Conservation (phyloP, 1,139 yeast genomes). For the Debaryomyces singareniensis region DNA sequence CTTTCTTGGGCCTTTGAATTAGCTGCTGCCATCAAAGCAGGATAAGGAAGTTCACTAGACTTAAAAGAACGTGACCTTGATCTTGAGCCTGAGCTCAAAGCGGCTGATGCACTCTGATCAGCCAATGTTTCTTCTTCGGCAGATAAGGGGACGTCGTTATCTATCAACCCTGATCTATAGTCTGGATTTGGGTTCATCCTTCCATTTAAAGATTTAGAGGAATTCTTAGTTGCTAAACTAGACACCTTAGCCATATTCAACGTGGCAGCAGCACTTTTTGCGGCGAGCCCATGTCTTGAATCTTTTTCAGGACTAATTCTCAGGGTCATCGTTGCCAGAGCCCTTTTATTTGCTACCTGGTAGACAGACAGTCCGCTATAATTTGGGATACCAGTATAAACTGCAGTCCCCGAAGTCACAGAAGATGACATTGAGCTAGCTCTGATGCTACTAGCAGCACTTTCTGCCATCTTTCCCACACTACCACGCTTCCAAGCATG, state of each 20-base stretch:
- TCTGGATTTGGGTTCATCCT: conserved; percentile 41
- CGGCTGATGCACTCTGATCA: conserved; percentile 23
- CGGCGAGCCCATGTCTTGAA: conserved; percentile 39
- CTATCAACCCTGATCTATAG: conserved; percentile 35
- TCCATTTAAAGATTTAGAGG: conserved; percentile 33
- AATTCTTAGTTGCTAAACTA: conserved; percentile 38
- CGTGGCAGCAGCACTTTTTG: conserved; percentile 23
- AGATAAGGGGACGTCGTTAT: conserved; percentile 19
- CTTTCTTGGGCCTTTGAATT: conserved; percentile 51
- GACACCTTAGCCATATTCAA: conserved; percentile 38
- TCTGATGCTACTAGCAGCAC: conserved; percentile 27
- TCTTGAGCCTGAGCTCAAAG: conserved; percentile 20
- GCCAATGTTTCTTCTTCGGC: conserved; percentile 39
- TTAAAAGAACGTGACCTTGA: conserved; percentile 28
- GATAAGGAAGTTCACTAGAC: conserved; percentile 44
- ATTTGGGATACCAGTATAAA: conserved; percentile 28
- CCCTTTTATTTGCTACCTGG: conserved; percentile 36
- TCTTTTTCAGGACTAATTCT: conserved; percentile 43
- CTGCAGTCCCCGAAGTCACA: conserved; percentile 14
- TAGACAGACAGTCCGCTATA: conserved; percentile 31
- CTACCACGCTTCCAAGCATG: conserved; percentile 40
- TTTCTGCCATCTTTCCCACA: conserved; percentile 42
- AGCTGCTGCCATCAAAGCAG: conserved; percentile 57
- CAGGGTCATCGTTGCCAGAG: conserved; percentile 38
- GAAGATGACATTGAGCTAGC: conserved; percentile 16